A percentile compares a stretch with the other conserved stretches of the same genome.
phyloP scores from a whole-genome alignment of 805 yeast genomes.

The Nakazawaea pomicola region DNA sequence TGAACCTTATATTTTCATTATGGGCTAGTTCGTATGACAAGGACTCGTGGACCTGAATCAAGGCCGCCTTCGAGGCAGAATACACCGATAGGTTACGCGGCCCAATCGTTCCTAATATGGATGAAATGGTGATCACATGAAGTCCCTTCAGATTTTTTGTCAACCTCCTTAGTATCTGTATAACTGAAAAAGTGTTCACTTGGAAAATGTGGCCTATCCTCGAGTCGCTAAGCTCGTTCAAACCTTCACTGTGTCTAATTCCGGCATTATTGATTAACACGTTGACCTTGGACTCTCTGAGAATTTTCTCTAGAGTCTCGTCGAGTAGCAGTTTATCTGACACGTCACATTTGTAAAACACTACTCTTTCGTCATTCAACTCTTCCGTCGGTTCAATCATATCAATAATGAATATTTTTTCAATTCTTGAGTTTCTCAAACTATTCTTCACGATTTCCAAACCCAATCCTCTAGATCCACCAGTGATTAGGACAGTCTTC shows the following conservation, averaged over 20 bases:
- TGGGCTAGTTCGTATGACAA: constrained; percentile 32
- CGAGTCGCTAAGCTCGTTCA: constrained; percentile 19
- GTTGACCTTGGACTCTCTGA: constrained; percentile 21
- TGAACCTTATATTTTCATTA: constrained; percentile 22
- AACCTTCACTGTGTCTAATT: constrained; percentile 29
- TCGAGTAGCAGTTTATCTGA: constrained; percentile 10
- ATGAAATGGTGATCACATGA: constrained; percentile 38
- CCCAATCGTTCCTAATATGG: constrained; percentile 43
- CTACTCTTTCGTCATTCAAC: constrained; percentile 17
- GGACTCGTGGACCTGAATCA: constrained; percentile 39
- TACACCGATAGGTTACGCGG: constrained; percentile 44
- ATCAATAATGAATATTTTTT: constrained; percentile 30
- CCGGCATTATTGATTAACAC: constrained; percentile 47
- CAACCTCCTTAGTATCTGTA: constrained; percentile 34
- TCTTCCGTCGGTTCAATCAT: constrained; percentile 17
- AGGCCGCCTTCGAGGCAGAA: constrained; percentile 45
- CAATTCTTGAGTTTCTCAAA: constrained; percentile 4
- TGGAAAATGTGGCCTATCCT: constrained; percentile 27
- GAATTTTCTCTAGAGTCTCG: constrained; percentile 23
- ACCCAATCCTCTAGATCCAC: constrained; percentile 51
- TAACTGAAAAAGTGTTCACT: constrained; percentile 40
- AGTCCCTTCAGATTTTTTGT: constrained; percentile 31
- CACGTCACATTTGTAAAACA: constrained; percentile 24
- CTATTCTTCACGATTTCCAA: constrained; percentile 22
- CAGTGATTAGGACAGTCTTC: constrained; percentile 36